Evolutionary conservation across 2,329 filamentous ascomycete genomes (phyloP).

Genomic region (Ploettnerulaceae sp.): DNA sequence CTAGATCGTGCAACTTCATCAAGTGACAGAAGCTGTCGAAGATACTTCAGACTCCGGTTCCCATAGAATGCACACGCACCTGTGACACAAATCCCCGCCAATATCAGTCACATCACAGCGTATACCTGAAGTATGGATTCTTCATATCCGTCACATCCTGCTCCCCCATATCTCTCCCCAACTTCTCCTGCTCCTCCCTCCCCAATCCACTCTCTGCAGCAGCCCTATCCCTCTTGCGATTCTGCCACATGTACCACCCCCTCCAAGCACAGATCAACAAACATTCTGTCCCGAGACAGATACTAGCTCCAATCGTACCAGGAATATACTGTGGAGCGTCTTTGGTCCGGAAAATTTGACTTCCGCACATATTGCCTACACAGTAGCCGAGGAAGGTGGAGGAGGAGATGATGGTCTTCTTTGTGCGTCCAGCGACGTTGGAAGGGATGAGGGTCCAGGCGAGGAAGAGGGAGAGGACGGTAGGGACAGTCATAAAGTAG

Average conservation of each 20-base stretch:
- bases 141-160: conserved; percentile 22
- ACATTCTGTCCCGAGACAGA: conserved; percentile 13
- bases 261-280: conserved; percentile 13
- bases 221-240: conserved; percentile 17
- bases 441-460: conserved; percentile 47
- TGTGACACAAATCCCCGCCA: background rate
- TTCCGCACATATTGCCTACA: conserved; percentile 61
- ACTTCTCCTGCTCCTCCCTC: conserved; percentile 12
- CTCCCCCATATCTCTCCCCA: conserved; percentile 17
- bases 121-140: conserved; percentile 19
- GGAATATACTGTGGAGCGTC: conserved; percentile 52
- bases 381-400: conserved; percentile 57
- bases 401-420: conserved; percentile 58
- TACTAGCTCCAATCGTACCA: conserved; percentile 12
- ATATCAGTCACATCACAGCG: conserved; percentile 5
- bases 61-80: background rate
- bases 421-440: conserved; percentile 61
- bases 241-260: conserved; percentile 23
- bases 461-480: conserved; percentile 41
- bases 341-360: conserved; percentile 52
- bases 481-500: conserved; percentile 54
- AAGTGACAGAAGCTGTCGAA: no score
- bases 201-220: conserved; percentile 12
- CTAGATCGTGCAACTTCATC: background rate
- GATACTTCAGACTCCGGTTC: background rate